Percentiles rank a stretch among this genome's conserved stretches.
phyloP scores from a whole-genome alignment of 352 stramenopile species.

The Phytophthora melonis region DNA sequence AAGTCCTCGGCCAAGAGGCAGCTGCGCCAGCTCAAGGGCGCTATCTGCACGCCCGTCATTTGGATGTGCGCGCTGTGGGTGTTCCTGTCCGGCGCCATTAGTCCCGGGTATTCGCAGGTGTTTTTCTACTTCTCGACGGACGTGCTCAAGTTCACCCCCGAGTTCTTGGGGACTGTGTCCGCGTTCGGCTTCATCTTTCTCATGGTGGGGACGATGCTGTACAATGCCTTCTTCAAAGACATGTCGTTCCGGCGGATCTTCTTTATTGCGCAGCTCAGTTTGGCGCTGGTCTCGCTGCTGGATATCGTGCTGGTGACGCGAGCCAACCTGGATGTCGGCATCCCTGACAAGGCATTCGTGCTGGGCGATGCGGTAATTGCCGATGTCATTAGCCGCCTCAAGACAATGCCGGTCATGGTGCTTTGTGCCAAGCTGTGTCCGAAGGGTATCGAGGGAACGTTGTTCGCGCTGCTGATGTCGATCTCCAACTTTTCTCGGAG shows the following conservation, averaged over 20 bases:
- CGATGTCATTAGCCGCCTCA: slow-evolving; percentile 83
- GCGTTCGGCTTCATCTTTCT: slow-evolving; percentile 83
- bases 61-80: slow-evolving; percentile 97
- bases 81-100: slow-evolving; percentile 94
- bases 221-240: slow-evolving; percentile 91
- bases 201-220: slow-evolving; percentile 82
- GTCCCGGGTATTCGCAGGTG: slow-evolving; percentile 94
- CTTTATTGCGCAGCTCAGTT: slow-evolving; percentile 84
- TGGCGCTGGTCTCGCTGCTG: slow-evolving; percentile 75
- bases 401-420: slow-evolving; percentile 95
- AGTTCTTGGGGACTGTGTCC: slow-evolving; percentile 94
- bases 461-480: slow-evolving; percentile 98
- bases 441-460: slow-evolving; percentile 94
- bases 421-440: slow-evolving; percentile 95
- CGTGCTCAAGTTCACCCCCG: slow-evolving; percentile 94
- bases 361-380: slow-evolving; percentile 95
- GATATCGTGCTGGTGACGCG: slow-evolving; percentile 93
- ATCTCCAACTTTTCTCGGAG: slow-evolving; percentile 97
- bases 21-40: slow-evolving; percentile 72
- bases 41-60: slow-evolving; percentile 91
- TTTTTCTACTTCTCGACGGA: slow-evolving; percentile 97
- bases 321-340: slow-evolving; percentile 91
- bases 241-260: slow-evolving; percentile 95
- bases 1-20: slow-evolving; percentile 61
- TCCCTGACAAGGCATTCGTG: slow-evolving; percentile 96